Base-by-base conservation (phyloP, 306 rosid genomes). In the Medicago truncatula region DNA sequence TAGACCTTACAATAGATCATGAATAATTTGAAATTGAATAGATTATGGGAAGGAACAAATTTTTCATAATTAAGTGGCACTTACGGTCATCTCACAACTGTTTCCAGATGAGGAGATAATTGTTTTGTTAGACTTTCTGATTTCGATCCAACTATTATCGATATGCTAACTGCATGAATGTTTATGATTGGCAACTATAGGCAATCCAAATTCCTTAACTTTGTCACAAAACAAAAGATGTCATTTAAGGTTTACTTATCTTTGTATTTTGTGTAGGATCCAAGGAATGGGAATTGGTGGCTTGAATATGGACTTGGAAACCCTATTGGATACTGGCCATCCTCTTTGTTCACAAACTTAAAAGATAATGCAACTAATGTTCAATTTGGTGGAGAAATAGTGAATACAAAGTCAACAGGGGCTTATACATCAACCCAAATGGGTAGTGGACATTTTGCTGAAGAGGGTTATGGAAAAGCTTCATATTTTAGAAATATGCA, bases 241-340 rank as follows among this genome's bases (percentile, higher is more conserved):
- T 9, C n/a, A 80, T 74, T 66, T 70, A 74, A 71, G 67, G 16
- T 17, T 38, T 9, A 8, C 59, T 17, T 54, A 17, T 12, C 13
- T 57, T 18, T 8, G 18, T 0, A 0, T 9, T 64, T 7, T 16
- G 56, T 66, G 2, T 18, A 93, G 97, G 98, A 94, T 86, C 91
- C 95, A 2, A 91, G 87, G 73, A 97, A 88, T 71, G 97, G 98
- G 7, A 86, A 94, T 34, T 94, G 98, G 98, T 91, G 97, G 98
- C 89, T 94, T 56, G 90, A 85, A 73, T 90, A 83, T 56, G 97
- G 96, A 74, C 70, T 88, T 2, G 96, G 95, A 0, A 76, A 83
- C 11, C 68, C 85, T 41, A 90, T 94, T 5, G 96, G 98, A 53
- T 94, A 94, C 17, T 94, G 98, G 98, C 97, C 98, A 7, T 82